Conservation (phyloP, 352 stramenopile species). For the Pythium periplocum region DNA sequence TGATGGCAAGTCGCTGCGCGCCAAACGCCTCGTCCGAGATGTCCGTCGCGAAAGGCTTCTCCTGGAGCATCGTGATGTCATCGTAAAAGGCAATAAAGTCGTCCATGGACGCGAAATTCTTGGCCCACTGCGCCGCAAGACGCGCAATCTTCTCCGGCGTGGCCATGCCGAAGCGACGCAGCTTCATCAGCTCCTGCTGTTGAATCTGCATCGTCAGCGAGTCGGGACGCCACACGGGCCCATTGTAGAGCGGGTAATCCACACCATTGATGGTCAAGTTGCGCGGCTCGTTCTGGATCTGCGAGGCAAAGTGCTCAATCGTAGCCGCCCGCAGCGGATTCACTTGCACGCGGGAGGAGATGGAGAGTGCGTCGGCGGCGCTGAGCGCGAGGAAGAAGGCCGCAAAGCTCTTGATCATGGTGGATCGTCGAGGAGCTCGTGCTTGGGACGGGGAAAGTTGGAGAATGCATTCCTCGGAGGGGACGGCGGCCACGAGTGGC, state of each 20-base stretch:
- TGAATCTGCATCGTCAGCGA: slow-evolving; percentile 25
- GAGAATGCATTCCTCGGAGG: no score
- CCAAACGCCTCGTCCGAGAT: slow-evolving; percentile 36
- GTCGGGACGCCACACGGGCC: slow-evolving; percentile 19
- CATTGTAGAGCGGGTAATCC: slow-evolving; percentile 26
- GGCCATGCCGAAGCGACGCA: slow-evolving; percentile 5
- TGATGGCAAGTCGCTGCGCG: slow-evolving; percentile 32
- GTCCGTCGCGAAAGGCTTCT: slow-evolving; percentile 22
- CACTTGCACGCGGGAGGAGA: no score
- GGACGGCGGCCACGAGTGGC: no score
- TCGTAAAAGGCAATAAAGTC: slow-evolving; percentile 28
- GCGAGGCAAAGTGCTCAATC: slow-evolving; percentile 15
- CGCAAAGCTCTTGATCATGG: no score
- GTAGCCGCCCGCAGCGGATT: slow-evolving; percentile 12
- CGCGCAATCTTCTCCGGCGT: slow-evolving; percentile 19
- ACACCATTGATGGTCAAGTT: slow-evolving; percentile 18
- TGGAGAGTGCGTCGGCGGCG: no score
- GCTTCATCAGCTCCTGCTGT: slow-evolving; percentile 13
- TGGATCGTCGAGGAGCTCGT: no score
- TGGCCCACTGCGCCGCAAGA: slow-evolving; percentile 17
- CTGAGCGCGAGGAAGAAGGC: no score
- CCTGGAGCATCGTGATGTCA: slow-evolving; percentile 1
- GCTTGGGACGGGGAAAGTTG: no score
- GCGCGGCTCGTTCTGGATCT: slow-evolving; percentile 26
- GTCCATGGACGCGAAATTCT: slow-evolving; percentile 12